Evolutionary conservation across 2,329 filamentous ascomycete species (phyloP), one percentile per base, ranked within the genome.

Genomic region (Verticillium nonalfalfae): DNA sequence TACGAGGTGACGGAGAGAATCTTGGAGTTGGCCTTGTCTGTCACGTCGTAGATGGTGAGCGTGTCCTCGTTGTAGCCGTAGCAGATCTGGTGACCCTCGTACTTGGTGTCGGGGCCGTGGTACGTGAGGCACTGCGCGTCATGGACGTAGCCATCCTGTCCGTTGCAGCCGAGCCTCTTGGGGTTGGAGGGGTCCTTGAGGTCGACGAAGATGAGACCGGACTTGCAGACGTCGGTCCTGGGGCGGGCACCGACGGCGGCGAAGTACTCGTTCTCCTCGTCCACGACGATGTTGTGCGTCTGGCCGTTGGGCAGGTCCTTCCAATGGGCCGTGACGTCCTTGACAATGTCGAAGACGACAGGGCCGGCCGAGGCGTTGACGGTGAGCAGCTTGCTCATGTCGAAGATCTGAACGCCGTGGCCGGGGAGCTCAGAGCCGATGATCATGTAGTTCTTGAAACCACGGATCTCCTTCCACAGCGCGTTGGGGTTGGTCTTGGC

Each of bases 351-450:
- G 55, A 72, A 74, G 14, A 59, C 64, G 65, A 66, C 67, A 58
- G 67, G 73, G 45, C 45, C 45, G 13, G 69, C 73, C 14, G 74
- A 67, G 0, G 77, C 73, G 65, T 79, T 72, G 55, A 83, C 66
- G 21, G 70, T 69, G 55, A 78, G 68, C 11, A 83, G 74, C 72
- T 65, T 40, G 74, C 61, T 80, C 79, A 85, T 77, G 67, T 87
- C 84, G 65, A 87, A 87, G 68, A 86, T 80, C 71, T 87, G 84
- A 36, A 87, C 77, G 39, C 81, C 80, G 67, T 86, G 84, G 60
- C 72, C 68, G n/a, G 65, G 63, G 3, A 79, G 76, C 65, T 75
- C 73, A 59, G 69, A 72, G 35, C 73, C 73, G 34, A 75, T 72
- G 57, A 74, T 62, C 60, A 68, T 63, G 62, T 66, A 69, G 64